Percentiles rank a stretch among this genome's conserved stretches.
phyloP scores from a whole-genome alignment of 2,329 filamentous ascomycete species.

The Fusarium udum region DNA sequence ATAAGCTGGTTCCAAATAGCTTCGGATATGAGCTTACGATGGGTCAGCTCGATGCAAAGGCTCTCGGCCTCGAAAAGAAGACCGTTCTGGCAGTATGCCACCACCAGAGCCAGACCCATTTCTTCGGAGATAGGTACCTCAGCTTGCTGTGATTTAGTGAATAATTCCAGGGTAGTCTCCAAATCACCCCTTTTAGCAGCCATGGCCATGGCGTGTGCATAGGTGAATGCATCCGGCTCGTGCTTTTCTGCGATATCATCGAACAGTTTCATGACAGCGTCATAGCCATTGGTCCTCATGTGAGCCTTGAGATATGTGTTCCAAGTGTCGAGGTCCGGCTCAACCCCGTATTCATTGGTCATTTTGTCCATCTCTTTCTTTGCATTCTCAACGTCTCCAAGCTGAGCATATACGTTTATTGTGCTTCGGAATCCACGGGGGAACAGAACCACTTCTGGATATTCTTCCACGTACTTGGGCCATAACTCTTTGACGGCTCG shows the following conservation, averaged over 20 bases:
- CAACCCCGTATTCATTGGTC: constrained; percentile 60
- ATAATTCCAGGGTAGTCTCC: constrained; percentile 71
- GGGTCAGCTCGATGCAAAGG: constrained; percentile 61
- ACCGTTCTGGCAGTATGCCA: constrained; percentile 66
- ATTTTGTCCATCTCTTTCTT: constrained; percentile 72
- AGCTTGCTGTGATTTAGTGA: constrained; percentile 67
- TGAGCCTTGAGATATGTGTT: constrained; percentile 81
- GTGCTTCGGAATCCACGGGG: constrained; percentile 63
- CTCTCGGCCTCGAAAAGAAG: constrained; percentile 49
- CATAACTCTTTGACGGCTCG: constrained; percentile 56
- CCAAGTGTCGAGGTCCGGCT: constrained; percentile 71
- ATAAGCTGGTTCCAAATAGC: constrained; percentile 84
- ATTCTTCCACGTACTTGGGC: constrained; percentile 52
- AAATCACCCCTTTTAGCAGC: constrained; percentile 78
- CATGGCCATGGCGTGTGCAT: constrained; percentile 78
- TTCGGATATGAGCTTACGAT: constrained; percentile 61
- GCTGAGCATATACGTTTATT: constrained; percentile 75
- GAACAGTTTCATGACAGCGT: constrained; percentile 72
- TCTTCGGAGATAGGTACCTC: constrained; percentile 61
- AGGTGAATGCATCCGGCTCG: constrained; percentile 70
- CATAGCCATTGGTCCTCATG: constrained; percentile 70
- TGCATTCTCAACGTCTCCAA: constrained; percentile 70
- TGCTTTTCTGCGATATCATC: constrained; percentile 62
- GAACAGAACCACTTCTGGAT: constrained; percentile 47
- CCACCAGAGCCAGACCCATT: constrained; percentile 73